phyloP scores from a whole-genome alignment of 805 yeast genomes.

The Metschnikowia cerradonensis region DNA sequence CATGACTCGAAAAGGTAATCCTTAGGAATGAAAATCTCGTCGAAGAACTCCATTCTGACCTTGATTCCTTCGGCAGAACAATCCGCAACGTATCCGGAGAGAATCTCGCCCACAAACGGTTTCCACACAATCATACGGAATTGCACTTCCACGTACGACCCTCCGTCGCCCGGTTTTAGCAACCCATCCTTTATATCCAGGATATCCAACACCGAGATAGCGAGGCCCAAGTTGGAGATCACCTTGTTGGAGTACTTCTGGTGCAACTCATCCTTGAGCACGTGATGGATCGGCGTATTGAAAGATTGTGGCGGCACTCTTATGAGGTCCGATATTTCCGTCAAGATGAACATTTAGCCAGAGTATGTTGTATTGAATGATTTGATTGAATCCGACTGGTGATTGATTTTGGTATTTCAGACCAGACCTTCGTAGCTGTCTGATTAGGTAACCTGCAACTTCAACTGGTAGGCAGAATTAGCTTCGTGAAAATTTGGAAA shows the following conservation, averaged over 20 bases:
- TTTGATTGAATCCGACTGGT: too few species aligned
- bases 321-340: slow-evolving; percentile 77
- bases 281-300: slow-evolving; percentile 63
- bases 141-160: slow-evolving; percentile 67
- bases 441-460: too few species aligned
- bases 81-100: slow-evolving; percentile 90
- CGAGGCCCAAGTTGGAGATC: slow-evolving; percentile 79
- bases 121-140: slow-evolving; percentile 81
- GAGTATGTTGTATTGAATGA: too few species aligned
- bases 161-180: slow-evolving; percentile 92
- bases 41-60: slow-evolving; percentile 80
- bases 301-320: slow-evolving; percentile 86
- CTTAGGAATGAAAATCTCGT: slow-evolving; percentile 87
- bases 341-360: slow-evolving; percentile 65
- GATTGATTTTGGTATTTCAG: too few species aligned
- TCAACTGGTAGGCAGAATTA: too few species aligned
- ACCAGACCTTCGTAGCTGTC: too few species aligned
- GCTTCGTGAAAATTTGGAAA: too few species aligned
- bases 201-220: slow-evolving; percentile 80
- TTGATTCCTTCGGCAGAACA: slow-evolving; percentile 86
- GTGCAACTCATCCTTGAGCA: slow-evolving; percentile 77
- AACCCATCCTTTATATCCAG: slow-evolving; percentile 81
- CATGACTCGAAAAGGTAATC: slow-evolving; percentile 76
- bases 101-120: slow-evolving; percentile 90
- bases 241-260: slow-evolving; percentile 83